Percentiles rank a stretch among this genome's conserved stretches.
phyloP scores from a whole-genome alignment of 306 rosid genomes.

The Prunus mira region DNA sequence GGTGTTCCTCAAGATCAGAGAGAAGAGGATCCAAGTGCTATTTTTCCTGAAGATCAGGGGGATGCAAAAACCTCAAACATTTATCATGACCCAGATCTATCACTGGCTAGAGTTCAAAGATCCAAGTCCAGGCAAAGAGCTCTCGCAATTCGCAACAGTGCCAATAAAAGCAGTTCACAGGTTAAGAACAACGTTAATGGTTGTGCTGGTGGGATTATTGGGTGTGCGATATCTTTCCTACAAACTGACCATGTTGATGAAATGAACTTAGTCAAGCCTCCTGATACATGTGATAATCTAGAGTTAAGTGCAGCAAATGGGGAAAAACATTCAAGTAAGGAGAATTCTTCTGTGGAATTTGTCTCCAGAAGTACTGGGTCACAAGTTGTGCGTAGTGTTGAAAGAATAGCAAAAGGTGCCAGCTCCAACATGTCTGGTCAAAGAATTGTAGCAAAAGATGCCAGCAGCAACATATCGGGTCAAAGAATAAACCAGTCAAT shows the following conservation, averaged over 20 bases:
- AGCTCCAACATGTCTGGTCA: slow-evolving; percentile 15
- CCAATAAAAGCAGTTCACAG: slow-evolving; percentile 33
- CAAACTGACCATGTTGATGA: slow-evolving; percentile 37
- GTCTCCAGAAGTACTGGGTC: slow-evolving; percentile 19
- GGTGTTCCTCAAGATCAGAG: slow-evolving; percentile 39
- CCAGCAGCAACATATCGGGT: slow-evolving; percentile 8
- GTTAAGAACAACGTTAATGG: slow-evolving; percentile 28
- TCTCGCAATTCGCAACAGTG: slow-evolving; percentile 64
- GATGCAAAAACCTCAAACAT: slow-evolving; percentile 26
- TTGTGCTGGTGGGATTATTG: slow-evolving; percentile 33
- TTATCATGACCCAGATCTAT: slow-evolving; percentile 51
- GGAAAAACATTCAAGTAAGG: slow-evolving; percentile 20
- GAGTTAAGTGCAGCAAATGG: slow-evolving; percentile 22
- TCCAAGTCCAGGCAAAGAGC: slow-evolving; percentile 91
- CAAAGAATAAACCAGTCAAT: slow-evolving; percentile 17
- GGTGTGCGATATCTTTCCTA: slow-evolving; percentile 33
- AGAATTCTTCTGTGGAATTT: slow-evolving; percentile 19
- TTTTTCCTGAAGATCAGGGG: slow-evolving; percentile 27
- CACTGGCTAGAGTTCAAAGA: slow-evolving; percentile 75
- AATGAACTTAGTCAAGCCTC: slow-evolving; percentile 34
- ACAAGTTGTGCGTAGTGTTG: slow-evolving; percentile 2
- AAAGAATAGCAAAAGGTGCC: slow-evolving; percentile 17
- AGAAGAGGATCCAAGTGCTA: slow-evolving; percentile 27
- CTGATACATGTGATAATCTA: slow-evolving; percentile 28
- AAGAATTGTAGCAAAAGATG: slow-evolving; percentile 17